Percentiles rank a stretch among this genome's conserved stretches.
These are phyloP conservation scores for Prinsepia uniflora DNA, from an alignment of 306 rosid species.

Conservation along the genomic window DNA sequence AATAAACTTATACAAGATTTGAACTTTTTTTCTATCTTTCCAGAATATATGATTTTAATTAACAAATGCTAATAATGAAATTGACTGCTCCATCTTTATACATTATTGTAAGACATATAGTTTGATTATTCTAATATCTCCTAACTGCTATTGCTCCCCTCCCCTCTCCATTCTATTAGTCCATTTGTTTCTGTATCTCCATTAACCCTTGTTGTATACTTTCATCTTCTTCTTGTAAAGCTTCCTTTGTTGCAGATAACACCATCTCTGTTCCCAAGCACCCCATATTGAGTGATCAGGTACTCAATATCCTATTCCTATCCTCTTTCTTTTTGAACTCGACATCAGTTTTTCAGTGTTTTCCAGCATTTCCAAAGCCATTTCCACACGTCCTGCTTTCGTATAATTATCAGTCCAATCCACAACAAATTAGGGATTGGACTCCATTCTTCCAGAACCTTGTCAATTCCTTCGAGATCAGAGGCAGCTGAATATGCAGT, in stretches of 20 bases:
- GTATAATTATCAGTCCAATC: slow-evolving; percentile 17
- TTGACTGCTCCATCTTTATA: no score
- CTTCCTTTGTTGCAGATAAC: slow-evolving; percentile 24
- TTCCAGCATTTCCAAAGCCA: slow-evolving; percentile 25
- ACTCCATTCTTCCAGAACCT: slow-evolving; percentile 9
- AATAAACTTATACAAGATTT: no score
- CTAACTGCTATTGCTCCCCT: not conserved
- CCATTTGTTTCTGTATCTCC: slow-evolving; percentile 6
- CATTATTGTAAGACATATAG: no score
- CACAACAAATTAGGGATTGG: not conserved
- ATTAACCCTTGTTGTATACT: slow-evolving; percentile 19
- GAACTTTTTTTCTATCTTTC: no score
- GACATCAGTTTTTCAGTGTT: slow-evolving; percentile 19
- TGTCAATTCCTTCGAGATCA: slow-evolving; percentile 18
- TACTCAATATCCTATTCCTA: not conserved
- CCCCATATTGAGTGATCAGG: no score
- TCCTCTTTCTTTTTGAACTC: slow-evolving; percentile 3
- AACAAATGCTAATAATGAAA: no score
- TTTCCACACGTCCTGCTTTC: slow-evolving; percentile 17
- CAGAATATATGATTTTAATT: no score
- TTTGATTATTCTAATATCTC: no score
- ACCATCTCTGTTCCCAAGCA: no score
- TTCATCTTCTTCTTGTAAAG: slow-evolving; percentile 11
- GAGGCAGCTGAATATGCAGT: slow-evolving; percentile 19
- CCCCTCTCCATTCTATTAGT: not conserved